Base-by-base conservation (phyloP, 2,329 filamentous ascomycete species). In the Chrysosporium keratinophilum region DNA sequence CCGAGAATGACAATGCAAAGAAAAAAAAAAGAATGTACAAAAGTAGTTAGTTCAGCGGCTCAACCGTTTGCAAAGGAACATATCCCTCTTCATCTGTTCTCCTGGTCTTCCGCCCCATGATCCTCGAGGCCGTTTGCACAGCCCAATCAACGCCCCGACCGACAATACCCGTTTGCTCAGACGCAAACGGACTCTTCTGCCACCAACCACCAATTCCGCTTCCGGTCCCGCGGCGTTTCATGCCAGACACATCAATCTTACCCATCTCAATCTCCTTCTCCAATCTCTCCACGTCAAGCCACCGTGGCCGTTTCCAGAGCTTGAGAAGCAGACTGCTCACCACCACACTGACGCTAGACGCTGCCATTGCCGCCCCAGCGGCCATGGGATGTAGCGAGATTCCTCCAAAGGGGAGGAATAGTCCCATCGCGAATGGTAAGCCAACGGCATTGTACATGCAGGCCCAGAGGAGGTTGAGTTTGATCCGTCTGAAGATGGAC, bases 351-450 rank as follows among this genome's bases (percentile, higher is more conserved):
- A 98, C 88, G 60, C 85, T 91, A 55, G 86, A 93, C 59, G 79
- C 82, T 1, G 90, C 91, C 90, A 98, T 97, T 48, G 93, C 93
- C 2, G 87, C 88, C 17, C 89, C 90, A 1, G 93, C 93, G 48
- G 90, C 89, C 84, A 97, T 91, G 20, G 93, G 90, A 61, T 95
- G 93, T 59, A 97, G 76, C 65, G 74, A 73, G 63, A 89, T 84
- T 57, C 87, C 80, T 33, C 91, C 93, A 60, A 95, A 82, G 0
- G 93, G 91, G 3, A 98, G 75, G 74, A 97, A 94, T 62, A 97
- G 73, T 20, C 93, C 93, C 93, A 97, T 97, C 40, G 93, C 93
- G 63, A 98, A 94, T 1, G 93, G 93, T 12, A 98, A 77, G 1
- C 93, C 93, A 57, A 97, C 73, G 47, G 88, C 58, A 69, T 98